These are phyloP conservation scores for Solanum clarkiae DNA, from an alignment of 257 asterid species.

Conservation along the genomic window DNA sequence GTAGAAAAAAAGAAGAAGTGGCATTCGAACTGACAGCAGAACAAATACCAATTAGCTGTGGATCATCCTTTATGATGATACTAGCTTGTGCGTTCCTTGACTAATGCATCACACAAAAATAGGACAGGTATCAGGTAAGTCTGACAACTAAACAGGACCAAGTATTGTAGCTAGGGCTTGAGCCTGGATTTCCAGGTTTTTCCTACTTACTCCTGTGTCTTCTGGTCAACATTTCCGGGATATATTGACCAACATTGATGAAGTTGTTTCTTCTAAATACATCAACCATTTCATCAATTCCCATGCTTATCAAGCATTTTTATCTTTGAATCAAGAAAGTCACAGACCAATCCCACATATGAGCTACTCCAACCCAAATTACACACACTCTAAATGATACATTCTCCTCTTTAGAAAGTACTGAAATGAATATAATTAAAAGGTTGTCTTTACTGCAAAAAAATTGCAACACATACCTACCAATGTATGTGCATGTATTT, in stretches of 20 bases:
- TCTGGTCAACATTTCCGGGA: background rate
- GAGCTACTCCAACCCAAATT: background rate
- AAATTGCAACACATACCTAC: background rate
- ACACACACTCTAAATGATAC: background rate
- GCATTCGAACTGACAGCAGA: background rate
- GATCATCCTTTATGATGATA: background rate
- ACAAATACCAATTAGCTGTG: background rate
- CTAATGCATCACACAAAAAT: background rate
- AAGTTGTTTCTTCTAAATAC: background rate
- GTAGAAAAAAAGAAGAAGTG: background rate
- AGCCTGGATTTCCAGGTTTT: background rate
- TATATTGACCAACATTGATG: background rate
- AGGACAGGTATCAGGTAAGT: background rate
- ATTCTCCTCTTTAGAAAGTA: background rate
- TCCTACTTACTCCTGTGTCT: background rate
- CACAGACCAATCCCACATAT: background rate
- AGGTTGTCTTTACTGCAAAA: background rate
- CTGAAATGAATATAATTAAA: background rate
- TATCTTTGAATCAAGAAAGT: background rate
- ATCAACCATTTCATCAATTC: background rate
- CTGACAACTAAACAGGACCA: background rate
- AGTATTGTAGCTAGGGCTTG: background rate
- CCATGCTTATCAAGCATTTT: background rate
- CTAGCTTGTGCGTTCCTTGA: background rate
- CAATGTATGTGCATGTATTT: background rate